These are phyloP conservation scores for Suhomyces yuchorum DNA, from an alignment of 1,139 yeast species.

Conservation along the genomic window DNA sequence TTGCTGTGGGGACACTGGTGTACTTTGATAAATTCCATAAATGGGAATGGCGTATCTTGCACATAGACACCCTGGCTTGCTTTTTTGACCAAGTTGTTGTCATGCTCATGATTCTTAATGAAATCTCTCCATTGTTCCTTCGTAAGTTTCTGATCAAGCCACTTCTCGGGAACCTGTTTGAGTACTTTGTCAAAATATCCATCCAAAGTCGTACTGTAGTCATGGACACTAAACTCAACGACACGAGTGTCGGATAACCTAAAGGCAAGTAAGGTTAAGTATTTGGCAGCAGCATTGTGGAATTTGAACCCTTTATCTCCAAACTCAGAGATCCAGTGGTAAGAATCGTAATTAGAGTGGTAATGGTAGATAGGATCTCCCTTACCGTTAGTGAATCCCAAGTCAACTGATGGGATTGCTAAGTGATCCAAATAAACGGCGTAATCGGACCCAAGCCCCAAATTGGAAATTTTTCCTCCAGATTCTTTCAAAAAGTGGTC, in stretches of 20 bases:
- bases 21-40: conserved; percentile 27
- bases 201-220: conserved; percentile 38
- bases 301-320: conserved; percentile 56
- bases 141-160: conserved; percentile 19
- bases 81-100: conserved; percentile 25
- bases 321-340: conserved; percentile 54
- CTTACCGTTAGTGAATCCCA: conserved; percentile 36
- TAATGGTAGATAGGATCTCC: conserved; percentile 53
- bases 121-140: conserved; percentile 23
- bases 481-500: conserved; percentile 55
- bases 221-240: conserved; percentile 37
- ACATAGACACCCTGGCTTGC: conserved; percentile 26
- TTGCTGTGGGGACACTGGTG: conserved; percentile 23
- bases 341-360: conserved; percentile 63
- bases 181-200: conserved; percentile 34
- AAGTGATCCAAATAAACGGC: conserved; percentile 51
- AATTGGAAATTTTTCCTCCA: conserved; percentile 36
- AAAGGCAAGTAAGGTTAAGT: conserved; percentile 55
- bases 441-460: conserved; percentile 52
- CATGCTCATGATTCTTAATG: conserved; percentile 20
- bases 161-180: conserved; percentile 31
- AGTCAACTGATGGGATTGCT: conserved; percentile 47
- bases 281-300: conserved; percentile 61
- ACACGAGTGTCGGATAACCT: conserved; percentile 59
- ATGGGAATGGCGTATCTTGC: conserved; percentile 20